Percentiles rank a stretch among this genome's conserved stretches.
Evolutionary conservation across 2,329 filamentous ascomycete species (phyloP).

Genomic region (Cordyceps fumosorosea): DNA sequence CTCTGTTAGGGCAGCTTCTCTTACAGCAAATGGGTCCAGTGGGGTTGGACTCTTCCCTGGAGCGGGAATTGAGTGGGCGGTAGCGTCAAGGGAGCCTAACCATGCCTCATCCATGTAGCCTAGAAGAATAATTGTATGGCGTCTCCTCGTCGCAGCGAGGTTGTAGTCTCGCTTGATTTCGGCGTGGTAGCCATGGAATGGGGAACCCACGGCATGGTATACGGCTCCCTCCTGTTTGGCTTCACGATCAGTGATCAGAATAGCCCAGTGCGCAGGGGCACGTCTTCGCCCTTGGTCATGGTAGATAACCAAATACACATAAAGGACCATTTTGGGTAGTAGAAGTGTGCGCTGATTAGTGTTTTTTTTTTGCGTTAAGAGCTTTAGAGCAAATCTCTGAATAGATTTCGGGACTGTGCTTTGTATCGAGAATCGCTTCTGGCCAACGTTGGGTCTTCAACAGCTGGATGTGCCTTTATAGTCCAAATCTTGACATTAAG

Average conservation of each 20-base stretch:
- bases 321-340: not conserved
- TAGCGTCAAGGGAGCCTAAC: not conserved
- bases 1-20: not conserved
- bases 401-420: no score
- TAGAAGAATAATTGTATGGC: not conserved
- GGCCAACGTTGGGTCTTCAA: no score
- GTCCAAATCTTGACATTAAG: no score
- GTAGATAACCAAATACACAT: not conserved
- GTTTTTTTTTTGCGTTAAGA: no score
- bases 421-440: no score
- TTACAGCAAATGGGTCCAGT: not conserved
- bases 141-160: not conserved
- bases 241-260: not conserved
- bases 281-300: not conserved
- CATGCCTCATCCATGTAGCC: not conserved
- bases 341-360: not conserved
- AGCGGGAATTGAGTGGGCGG: not conserved
- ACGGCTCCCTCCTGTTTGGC: not conserved
- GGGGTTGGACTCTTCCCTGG: not conserved
- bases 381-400: no score
- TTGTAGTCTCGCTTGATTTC: not conserved
- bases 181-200: not conserved
- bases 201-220: not conserved
- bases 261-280: not conserved
- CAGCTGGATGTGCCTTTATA: no score